Percentiles rank a stretch among this genome's conserved stretches.
Conservation (phyloP, 371 early-diverging fungal genomes). For the Rhizomucor miehei region DNA sequence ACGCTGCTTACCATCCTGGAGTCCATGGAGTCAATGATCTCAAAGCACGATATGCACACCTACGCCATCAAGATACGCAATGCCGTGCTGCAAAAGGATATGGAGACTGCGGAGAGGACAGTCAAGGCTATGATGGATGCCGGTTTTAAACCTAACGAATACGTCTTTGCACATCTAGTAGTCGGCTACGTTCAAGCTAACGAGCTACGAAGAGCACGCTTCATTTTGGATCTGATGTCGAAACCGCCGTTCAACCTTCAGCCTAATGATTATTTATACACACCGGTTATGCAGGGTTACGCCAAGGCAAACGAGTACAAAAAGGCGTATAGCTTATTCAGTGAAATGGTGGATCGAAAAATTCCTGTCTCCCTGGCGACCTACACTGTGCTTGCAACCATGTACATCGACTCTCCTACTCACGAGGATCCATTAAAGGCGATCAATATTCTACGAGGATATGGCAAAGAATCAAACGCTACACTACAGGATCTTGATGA, state of each 20-base stretch:
- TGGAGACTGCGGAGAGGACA: conserved; percentile 27
- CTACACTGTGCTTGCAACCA: conserved; percentile 37
- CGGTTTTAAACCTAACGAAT: conserved; percentile 33
- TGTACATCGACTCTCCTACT: conserved; percentile 24
- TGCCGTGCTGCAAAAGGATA: conserved; percentile 26
- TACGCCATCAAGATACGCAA: conserved; percentile 36
- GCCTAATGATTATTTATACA: conserved; percentile 28
- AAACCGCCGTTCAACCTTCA: conserved; percentile 15
- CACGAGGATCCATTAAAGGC: conserved; percentile 19
- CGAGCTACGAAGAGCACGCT: conserved; percentile 27
- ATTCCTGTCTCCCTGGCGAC: conserved; percentile 27
- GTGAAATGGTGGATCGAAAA: conserved; percentile 32
- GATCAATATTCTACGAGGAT: conserved; percentile 14
- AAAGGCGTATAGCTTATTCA: conserved; percentile 27
- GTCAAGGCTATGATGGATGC: conserved; percentile 26
- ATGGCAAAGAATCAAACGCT: conserved; percentile 13
- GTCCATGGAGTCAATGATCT: background rate
- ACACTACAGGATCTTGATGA: conserved; percentile 14
- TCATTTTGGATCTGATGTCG: conserved; percentile 20
- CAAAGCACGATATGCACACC: conserved; percentile 27
- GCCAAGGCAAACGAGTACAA: conserved; percentile 32
- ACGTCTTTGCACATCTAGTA: conserved; percentile 37
- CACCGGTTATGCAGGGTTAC: conserved; percentile 35
- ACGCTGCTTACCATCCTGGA: conserved; percentile 2
- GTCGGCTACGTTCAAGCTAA: conserved; percentile 28